Base-by-base conservation (phyloP, 2,329 filamentous ascomycete genomes). In the Pseudogymnoascus sp. region DNA sequence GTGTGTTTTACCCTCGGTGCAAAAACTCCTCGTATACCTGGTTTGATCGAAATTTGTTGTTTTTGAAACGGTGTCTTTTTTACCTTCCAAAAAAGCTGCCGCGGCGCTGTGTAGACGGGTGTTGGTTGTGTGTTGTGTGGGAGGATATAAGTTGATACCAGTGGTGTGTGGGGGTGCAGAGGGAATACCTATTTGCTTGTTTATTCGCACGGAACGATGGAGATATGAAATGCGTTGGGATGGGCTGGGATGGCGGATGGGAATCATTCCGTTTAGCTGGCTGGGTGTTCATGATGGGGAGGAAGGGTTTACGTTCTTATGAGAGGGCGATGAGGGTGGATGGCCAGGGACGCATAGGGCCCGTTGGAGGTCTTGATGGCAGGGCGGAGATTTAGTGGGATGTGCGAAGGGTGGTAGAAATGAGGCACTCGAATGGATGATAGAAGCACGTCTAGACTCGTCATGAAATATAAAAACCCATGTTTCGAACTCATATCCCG, bases 181-280 rank as follows among this genome's bases (percentile, higher is more conserved):
- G 44, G 35, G 21, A 25, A 58, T 59, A 31, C 61, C 31, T 61
- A 36, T 59, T 39, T 62, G 48, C 61, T 59, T 39, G 44, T 59
- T 58, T 48, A 21, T 55, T 31, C 48, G 44, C 44, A 27, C 17
- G 27, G 38, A 17, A 63, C 29, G 38, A 61, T 61, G 15, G 39
- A 42, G 21, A 42, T 42, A n/a, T 21, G 21, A 21, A 42, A 42
- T 42, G 17, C 15, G 15, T 39, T 39, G 36, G 39, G 39, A 21
- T 38, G 36, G 7, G 12, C 5, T 13, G 13, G 36, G 13, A n/a
- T 6, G 36, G 13, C 13, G n/a, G 41, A 31, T 51, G 48, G 41
- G 17, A 31, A 31, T 21, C 21, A 21, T 17, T 51, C 48, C 27
- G 48, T n/a, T 31, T 31, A 10, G 29, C 29, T 55, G 27, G n/a